A percentile compares a stretch with the other conserved stretches of the same genome.
Evolutionary conservation across 2,329 filamentous ascomycete species (phyloP).

Genomic region (Claviceps arundinis): DNA sequence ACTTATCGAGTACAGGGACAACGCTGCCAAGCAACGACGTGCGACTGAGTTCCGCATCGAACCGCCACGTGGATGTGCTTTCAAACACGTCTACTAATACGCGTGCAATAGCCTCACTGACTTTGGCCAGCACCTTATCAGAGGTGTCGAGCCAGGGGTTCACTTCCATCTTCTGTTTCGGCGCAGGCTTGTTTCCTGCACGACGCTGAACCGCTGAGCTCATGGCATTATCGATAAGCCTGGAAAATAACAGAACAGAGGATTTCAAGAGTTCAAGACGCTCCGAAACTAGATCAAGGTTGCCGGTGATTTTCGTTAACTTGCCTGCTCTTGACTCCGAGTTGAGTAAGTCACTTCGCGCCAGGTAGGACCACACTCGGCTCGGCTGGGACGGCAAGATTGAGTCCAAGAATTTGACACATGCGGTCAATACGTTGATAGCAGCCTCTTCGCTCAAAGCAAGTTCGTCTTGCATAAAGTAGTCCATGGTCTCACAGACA

Average conservation of each 20-base stretch:
- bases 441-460: conserved; percentile 47
- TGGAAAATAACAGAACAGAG: conserved; percentile 60
- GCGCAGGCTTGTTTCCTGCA: conserved; percentile 34
- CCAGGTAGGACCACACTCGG: conserved; percentile 80
- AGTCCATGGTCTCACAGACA: conserved; percentile 75
- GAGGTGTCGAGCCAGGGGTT: conserved; percentile 59
- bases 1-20: conserved; percentile 54
- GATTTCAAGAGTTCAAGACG: conserved; percentile 66
- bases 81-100: conserved; percentile 74
- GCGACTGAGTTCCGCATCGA: conserved; percentile 53
- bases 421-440: conserved; percentile 54
- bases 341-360: conserved; percentile 66
- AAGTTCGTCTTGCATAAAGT: conserved; percentile 44
- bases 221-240: conserved; percentile 63
- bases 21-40: conserved; percentile 56
- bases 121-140: conserved; percentile 60
- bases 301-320: conserved; percentile 66
- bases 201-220: conserved; percentile 55
- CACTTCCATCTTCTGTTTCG: conserved; percentile 31
- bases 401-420: conserved; percentile 66
- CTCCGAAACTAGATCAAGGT: conserved; percentile 63
- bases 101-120: conserved; percentile 60
- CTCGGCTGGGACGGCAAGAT: conserved; percentile 64
- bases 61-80: conserved; percentile 77
- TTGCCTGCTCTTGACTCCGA: conserved; percentile 63